Base-by-base conservation (phyloP, 306 rosid species). In the Castanea sativa region DNA sequence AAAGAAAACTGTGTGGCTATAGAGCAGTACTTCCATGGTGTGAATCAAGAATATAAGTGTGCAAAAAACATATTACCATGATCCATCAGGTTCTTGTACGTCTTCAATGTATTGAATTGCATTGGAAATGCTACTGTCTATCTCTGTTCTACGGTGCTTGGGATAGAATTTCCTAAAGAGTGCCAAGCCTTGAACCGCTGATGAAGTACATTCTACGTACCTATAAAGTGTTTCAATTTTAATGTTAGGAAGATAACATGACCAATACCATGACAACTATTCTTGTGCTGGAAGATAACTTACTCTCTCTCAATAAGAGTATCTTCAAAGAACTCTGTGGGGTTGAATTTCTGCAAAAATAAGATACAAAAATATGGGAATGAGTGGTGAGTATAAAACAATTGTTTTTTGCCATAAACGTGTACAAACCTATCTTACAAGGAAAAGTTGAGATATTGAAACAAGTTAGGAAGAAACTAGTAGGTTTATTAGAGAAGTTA, bases 81-180 rank as follows among this genome's bases (percentile, higher is more conserved):
- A 93, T 55, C 96, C 94, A 81, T 93, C 97, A 5, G 77, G 81
- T n/a, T 84, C 86, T 80, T 93, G 96, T 56, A 78, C 51, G 30
- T 74, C 68, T 79, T 87, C 87, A 33, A 90, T 79, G 79, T 61
- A 91, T 45, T 14, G 18, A 49, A 83, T 70, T 81, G 88, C 89
- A 77, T 51, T 89, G 76, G 85, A 77, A 63, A 90, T 69, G 76
- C 79, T 55, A 4, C 13, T 70, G 51, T 90, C 91, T 75, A 92
- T 78, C 86, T 90, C 95, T 12, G 75, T 78, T 68, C 83, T 81
- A 76, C 92, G 83, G 67, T 90, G 91, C 4, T 73, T 68, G 8
- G 90, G 96, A 73, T 90, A 83, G 30, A 89, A 19, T 76, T 88
- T 90, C 82, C 83, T 82, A 74, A 92, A 92, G n/a, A 87, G 79